Evolutionary conservation across 768 basidiomycete genomes (phyloP).

Genomic region (Termitomyces sp.): DNA sequence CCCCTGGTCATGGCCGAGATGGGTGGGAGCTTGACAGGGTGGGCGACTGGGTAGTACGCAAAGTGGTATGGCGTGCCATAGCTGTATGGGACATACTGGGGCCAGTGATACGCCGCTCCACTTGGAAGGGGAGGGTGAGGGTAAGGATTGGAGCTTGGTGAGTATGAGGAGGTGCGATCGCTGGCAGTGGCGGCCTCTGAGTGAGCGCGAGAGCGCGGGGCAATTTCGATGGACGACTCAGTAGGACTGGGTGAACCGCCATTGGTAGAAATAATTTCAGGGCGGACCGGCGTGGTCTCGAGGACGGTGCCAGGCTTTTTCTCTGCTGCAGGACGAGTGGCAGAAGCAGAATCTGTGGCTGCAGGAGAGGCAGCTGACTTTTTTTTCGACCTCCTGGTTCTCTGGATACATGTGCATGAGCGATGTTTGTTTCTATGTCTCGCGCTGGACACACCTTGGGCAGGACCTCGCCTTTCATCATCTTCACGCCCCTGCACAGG

Average conservation of each 20-base stretch:
- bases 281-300: not conserved
- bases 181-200: not conserved
- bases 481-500: slow-evolving; percentile 4
- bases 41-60: not conserved
- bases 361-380: not conserved
- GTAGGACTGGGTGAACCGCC: not conserved
- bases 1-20: not conserved
- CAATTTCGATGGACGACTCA: not conserved
- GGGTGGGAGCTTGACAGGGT: not conserved
- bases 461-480: slow-evolving; percentile 4
- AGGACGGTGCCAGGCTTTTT: not conserved
- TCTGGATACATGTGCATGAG: not conserved
- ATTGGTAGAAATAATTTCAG: not conserved
- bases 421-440: not conserved
- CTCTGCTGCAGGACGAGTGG: not conserved
- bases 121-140: not conserved
- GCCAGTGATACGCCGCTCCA: not conserved
- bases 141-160: not conserved
- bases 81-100: not conserved
- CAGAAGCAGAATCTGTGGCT: not conserved
- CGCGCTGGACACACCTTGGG: not conserved
- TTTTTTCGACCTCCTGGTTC: slow-evolving; percentile 1
- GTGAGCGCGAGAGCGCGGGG: not conserved
- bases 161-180: not conserved
- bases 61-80: not conserved